Base-by-base conservation (phyloP, 2,329 filamentous ascomycete species). In the Cercospora sojina region DNA sequence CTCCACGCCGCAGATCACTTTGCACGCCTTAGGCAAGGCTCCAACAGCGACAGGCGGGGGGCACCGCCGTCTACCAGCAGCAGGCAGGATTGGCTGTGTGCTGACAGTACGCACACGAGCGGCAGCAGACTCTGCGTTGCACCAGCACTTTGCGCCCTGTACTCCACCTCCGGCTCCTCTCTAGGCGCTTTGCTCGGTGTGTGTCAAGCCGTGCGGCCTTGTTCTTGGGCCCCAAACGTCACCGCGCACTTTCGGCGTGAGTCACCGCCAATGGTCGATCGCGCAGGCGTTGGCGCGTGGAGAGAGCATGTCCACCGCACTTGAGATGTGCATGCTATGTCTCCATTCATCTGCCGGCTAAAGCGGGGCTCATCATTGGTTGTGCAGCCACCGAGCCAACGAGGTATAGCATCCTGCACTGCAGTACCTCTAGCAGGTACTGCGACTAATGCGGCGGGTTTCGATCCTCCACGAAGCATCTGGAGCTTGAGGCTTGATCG, bases 181-280 rank as follows among this genome's bases (percentile, higher is more conserved):
- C 23, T 32, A 23, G 51, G 51, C 51, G 51, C 51, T 56, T 56
- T 29, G 25, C 51, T 29, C 53, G 41, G 47, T 47, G 59, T 51
- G 41, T 61, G 59, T 61, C 59, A 51, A 61, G 43, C 49, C 23
- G 20, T 13, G 25, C 16, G 38, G 20, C 31, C 16, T 61, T 32
- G 8, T 31, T 59, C 62, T 62, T 55, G 18, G 43, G 43, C 10
- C 20, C 18, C 43, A 23, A 49, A 59, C 55, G 59, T 66, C 64
- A 66, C 59, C 53, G 51, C 59, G 62, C 53, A 27, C 55, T 47
- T 31, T 66, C 27, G 47, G 64, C 64, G 56, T 66, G 64, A 66
- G 60, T 66, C 64, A 62, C 53, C 47, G 49, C 64, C 64, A 66
- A 66, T 66, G 60, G 58, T 63, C 55, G 51, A 16, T 55, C 56